These are phyloP conservation scores for Aspergillus sclerotioniger DNA, from an alignment of 495 filamentous ascomycete species.

Conservation along the genomic window DNA sequence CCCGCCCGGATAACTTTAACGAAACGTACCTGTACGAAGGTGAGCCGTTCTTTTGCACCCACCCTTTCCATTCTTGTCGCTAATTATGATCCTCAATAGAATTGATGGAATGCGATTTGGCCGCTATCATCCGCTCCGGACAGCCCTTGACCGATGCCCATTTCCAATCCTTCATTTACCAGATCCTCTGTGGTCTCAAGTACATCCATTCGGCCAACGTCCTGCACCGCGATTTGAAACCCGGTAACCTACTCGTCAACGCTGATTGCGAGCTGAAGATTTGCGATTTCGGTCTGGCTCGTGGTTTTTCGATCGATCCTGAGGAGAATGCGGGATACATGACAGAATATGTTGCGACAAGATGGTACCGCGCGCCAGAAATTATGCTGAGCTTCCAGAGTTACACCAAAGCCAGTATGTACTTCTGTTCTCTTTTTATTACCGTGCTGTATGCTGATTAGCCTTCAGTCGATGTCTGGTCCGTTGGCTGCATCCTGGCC, in stretches of 20 bases:
- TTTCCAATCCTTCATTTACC: conserved; percentile 94
- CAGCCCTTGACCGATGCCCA: conserved; percentile 95
- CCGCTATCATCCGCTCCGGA: conserved; percentile 95
- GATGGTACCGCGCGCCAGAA: conserved; percentile 98
- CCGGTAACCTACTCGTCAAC: conserved; percentile 94
- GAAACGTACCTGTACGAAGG: conserved; percentile 99
- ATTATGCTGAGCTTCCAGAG: conserved; percentile 99
- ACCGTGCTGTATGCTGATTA: conserved; percentile 13
- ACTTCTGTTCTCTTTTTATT: conserved; percentile 5
- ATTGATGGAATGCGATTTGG: conserved; percentile 98
- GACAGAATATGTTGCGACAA: conserved; percentile 98
- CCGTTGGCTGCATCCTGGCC: conserved; percentile 95
- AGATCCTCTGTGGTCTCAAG: conserved; percentile 93
- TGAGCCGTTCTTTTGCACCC: conserved; percentile 37
- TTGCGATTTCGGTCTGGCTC: conserved; percentile 94
- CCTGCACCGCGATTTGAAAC: conserved; percentile 93
- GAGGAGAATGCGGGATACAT: conserved; percentile 99
- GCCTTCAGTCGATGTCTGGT: conserved; percentile 92
- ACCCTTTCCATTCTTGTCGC: background rate
- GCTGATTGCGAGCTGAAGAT: conserved; percentile 99
- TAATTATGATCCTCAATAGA: conserved; percentile 51
- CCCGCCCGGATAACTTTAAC: conserved; percentile 96
- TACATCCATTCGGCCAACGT: conserved; percentile 99
- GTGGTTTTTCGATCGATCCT: conserved; percentile 93
- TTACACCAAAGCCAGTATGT: conserved; percentile 98